Base-by-base conservation (phyloP, 352 stramenopile species). In the Lagenidium sp. region DNA sequence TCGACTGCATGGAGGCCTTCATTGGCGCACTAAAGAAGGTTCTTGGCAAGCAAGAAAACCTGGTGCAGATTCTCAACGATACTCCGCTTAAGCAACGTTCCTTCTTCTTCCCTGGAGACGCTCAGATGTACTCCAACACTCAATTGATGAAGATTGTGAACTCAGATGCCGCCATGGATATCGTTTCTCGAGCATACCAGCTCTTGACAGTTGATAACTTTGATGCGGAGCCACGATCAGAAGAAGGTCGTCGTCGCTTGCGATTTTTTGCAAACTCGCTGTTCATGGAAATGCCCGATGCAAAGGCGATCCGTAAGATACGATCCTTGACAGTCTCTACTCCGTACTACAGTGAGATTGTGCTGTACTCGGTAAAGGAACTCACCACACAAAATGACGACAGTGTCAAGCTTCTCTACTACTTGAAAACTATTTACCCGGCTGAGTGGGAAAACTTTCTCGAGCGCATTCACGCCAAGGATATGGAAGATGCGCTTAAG, bases 341-440 rank as follows among this genome's bases (percentile, higher is more conserved):
- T n/a, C 80, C 83, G 41, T 92, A 92, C 58, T 92, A 89, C 63
- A 90, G 70, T 42, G 80, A 92, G 75, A 92, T 92, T 31, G 80
- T 92, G 21, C 30, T 92, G 62, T 92, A 90, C 60, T 92, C 80
- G 47, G 68, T 92, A 37, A 89, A 92, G 55, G 80, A 92, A 19
- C 41, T 92, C 42, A 92, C 80, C 0, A 47, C 65, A 0, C 67
- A 88, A 44, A 92, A 92, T 36, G 80, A 89, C 23, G 80, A 92
- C 60, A 94, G 93, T 46, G 94, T 99, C 34, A 98, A 95, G 28
- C 85, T 96, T 15, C 57, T 99, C 49, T 94, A 98, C 28, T 99
- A 99, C 50, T 54, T 96, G 44, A 77, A 89, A 44, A 92, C 80
- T 4, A 90, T 92, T 19, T 87, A 92, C 40, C 74, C 74, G 10